These are phyloP conservation scores for Globisporangium heterothallicum DNA, from an alignment of 352 stramenopile genomes.

Conservation along the genomic window DNA sequence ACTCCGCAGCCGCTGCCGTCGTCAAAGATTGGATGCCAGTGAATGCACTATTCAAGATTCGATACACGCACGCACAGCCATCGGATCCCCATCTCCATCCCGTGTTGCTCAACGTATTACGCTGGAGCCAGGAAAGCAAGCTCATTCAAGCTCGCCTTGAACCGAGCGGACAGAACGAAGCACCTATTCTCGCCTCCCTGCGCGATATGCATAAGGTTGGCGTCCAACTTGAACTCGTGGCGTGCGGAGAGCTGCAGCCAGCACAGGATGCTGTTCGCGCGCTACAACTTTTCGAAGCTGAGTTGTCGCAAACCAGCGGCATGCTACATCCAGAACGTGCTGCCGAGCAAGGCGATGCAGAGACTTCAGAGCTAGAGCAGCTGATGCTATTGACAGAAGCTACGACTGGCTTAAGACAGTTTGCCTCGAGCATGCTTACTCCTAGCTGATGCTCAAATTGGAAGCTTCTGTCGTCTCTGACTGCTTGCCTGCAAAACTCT, in stretches of 20 bases:
- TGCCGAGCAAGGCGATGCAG: neutral
- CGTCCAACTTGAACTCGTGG: slow-evolving; percentile 5
- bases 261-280: too few relatives aligned
- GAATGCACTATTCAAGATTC: neutral
- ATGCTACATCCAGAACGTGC: neutral
- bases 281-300: neutral
- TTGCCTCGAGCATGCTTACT: too few relatives aligned
- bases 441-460: too few relatives aligned
- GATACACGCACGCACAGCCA: neutral
- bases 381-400: slow-evolving; percentile 5
- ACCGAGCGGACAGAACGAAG: neutral
- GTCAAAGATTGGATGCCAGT: slow-evolving; percentile 2
- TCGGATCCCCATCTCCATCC: neutral
- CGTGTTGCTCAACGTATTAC: neutral
- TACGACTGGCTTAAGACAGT: too few relatives aligned
- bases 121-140: neutral
- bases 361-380: neutral
- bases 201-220: neutral
- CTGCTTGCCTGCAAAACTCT: too few relatives aligned
- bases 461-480: too few relatives aligned
- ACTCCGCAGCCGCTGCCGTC: neutral
- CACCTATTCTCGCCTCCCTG: neutral
- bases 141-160: slow-evolving; percentile 8
- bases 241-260: neutral
- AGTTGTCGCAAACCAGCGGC: neutral